Base-by-base conservation (phyloP, 1,284 basidiomycete species). In the Rhodotorula sp. region DNA sequence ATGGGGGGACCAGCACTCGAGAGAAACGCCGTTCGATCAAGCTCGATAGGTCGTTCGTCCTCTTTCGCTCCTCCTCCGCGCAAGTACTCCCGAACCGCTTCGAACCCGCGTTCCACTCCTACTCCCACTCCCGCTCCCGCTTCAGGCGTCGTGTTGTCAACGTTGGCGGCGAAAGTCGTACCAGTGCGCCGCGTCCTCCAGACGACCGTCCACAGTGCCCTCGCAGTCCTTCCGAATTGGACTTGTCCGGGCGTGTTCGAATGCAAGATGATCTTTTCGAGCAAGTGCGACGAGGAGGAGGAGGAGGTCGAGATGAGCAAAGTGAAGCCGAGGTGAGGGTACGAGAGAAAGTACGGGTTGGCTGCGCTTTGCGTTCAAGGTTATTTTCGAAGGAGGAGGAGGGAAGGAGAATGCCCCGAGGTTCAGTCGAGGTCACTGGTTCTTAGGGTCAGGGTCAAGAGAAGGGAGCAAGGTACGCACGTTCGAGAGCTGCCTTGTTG, bases 181-280 rank as follows among this genome's bases (percentile, higher is more conserved):
- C n/a, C n/a, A n/a, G n/a, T n/a, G n/a, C n/a, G n/a, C n/a, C n/a
- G n/a, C n/a, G n/a, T n/a, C n/a, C 37, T 42, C 37, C 46, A 12
- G 18, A 33, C 30, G 18, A 77, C 33, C 18, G 14, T 45, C 76
- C 77, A 77, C 3, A 44, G 46, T 26, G 72, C 75, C 24, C 72
- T 71, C 1, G 69, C 61, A 20, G 77, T 77, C 44, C 77, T 64
- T 3, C 77, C 77, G 63, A 78, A 79, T n/a, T 76, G 67, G 26
- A 77, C 71, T 53, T 79, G 72, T 26, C 78, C 78, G 1, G 78
- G 78, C n/a, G 75, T 66, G 64, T 79, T 79, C 30, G 77, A 75
- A 66, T 79, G 77, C 30, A 78, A 48, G 56, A 79, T 61, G 24
- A 78, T 60, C 61, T 79, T 79, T 18, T 64, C 29, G 51, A 79